Evolutionary conservation across 306 rosid genomes (phyloP).

Genomic region (Pyrus pyrifolia): DNA sequence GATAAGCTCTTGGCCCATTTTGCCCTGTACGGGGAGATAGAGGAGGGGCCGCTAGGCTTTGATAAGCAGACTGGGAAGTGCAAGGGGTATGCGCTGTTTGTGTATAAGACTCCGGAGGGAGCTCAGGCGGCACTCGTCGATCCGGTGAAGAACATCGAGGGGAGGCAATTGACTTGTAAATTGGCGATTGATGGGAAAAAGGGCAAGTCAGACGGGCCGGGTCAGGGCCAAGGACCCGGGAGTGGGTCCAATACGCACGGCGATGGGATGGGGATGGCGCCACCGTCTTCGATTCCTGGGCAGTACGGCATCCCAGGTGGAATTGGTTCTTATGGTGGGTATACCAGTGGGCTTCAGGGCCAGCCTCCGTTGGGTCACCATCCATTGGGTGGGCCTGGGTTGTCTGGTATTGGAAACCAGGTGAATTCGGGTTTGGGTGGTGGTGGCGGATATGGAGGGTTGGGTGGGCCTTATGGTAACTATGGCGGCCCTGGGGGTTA

Average conservation of each 20-base stretch:
- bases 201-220: slow-evolving; percentile 54
- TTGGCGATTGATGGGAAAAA: slow-evolving; percentile 84
- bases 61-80: slow-evolving; percentile 92
- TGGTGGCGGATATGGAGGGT: slow-evolving; percentile 54
- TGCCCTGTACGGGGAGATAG: slow-evolving; percentile 71
- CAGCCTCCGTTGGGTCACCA: slow-evolving; percentile 59
- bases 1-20: slow-evolving; percentile 79
- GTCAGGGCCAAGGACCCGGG: slow-evolving; percentile 24
- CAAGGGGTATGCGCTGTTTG: slow-evolving; percentile 79
- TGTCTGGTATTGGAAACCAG: slow-evolving; percentile 45
- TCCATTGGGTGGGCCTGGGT: slow-evolving; percentile 45
- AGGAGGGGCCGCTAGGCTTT: slow-evolving; percentile 94
- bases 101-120: slow-evolving; percentile 75
- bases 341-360: slow-evolving; percentile 48
- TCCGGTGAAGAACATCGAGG: slow-evolving; percentile 81
- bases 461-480: slow-evolving; percentile 60
- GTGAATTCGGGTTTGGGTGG: slow-evolving; percentile 45
- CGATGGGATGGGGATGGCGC: slow-evolving; percentile 32
- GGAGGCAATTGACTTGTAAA: slow-evolving; percentile 73
- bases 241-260: slow-evolving; percentile 40
- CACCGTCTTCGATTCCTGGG: slow-evolving; percentile 38
- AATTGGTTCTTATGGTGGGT: slow-evolving; percentile 67
- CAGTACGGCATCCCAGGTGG: slow-evolving; percentile 58
- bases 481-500: slow-evolving; percentile 49
- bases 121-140: slow-evolving; percentile 79